Base-by-base conservation (phyloP, 192 early-diverging fungal species). In the Backusella parvicylindrica region DNA sequence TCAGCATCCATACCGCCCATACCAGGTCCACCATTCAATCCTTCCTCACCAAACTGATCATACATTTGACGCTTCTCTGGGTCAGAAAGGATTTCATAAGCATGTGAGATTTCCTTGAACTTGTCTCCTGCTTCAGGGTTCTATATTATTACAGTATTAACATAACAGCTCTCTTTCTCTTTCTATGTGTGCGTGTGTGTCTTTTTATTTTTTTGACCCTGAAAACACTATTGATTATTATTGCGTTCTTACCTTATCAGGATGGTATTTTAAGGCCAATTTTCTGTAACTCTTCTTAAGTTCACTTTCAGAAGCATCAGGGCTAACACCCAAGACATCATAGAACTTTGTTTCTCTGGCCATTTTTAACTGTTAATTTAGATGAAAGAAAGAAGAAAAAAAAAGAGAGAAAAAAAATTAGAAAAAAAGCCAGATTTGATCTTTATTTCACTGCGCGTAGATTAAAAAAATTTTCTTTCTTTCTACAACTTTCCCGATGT, bases 271-370 rank as follows among this genome's bases (percentile, higher is more conserved):
- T 68, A 98, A 85, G 13, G 98, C 98, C 73, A 98, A 87, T 86
- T 99, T 99, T 69, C 96, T 84, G 91, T 98, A 98, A 21, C 97
- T 95, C 86, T 99, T 99, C 86, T 98, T 99, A 76, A 99, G 86
- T 66, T 98, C 95, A 69, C 84, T 64, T 53, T 97, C 93, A 70
- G 87, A 86, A 68, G 93, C 94, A 12, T 64, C 68, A 15, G 95
- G 91, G 65, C 83, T 63, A 68, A 98, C 92, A 73, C 90, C 98
- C 37, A 99, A 89, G 23, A 90, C 77, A 38, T 99, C 95, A 86
- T 99, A 99, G 68, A 92, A 89, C 81, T 94, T 97, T 76, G 95
- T 97, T 80, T 96, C 95, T 70, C 79, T 83, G 68, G 83, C 84
- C 85, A 86, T 88, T 53, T 47, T 78, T 53, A 73, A 68, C 16